Percentiles rank a stretch among this genome's conserved stretches.
These are phyloP conservation scores for Turnera subulata DNA, from an alignment of 345 rosid species.

Conservation along the genomic window DNA sequence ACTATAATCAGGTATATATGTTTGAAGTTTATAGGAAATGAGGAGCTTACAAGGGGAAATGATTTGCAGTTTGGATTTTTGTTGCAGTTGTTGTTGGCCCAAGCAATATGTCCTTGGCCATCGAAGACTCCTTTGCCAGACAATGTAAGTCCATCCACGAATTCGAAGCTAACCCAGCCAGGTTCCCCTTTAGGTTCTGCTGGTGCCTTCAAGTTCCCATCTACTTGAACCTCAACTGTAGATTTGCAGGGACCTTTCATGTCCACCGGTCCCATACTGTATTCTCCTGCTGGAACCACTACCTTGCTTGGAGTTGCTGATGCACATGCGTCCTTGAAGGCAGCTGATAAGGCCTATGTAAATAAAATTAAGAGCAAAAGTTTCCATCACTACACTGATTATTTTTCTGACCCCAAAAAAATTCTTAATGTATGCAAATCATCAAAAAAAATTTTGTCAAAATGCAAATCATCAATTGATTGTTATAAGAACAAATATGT, in stretches of 20 bases:
- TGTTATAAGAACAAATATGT: no score
- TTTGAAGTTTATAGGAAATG: not conserved
- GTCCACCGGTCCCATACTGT: constrained; percentile 19
- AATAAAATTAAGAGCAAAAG: not conserved
- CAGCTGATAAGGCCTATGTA: constrained; percentile 29
- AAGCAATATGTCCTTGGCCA: not conserved
- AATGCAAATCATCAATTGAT: no score
- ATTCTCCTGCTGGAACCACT: constrained; percentile 36
- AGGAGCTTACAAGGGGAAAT: not conserved
- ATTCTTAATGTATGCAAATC: no score
- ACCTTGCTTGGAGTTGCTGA: constrained; percentile 22
- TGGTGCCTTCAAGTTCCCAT: constrained; percentile 43
- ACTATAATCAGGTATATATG: not conserved
- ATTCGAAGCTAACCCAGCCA: constrained; percentile 32
- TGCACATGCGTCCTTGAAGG: constrained; percentile 36
- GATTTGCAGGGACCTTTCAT: constrained; percentile 48
- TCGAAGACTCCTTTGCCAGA: not conserved
- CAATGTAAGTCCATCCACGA: constrained; percentile 19
- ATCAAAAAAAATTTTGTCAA: no score
- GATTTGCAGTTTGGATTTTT: not conserved
- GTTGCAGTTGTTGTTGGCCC: not conserved
- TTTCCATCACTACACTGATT: not conserved
- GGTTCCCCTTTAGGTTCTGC: not conserved
- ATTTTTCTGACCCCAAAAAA: no score
- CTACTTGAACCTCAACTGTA: constrained; percentile 26